Evolutionary conservation across 108 stramenopile genomes (phyloP).

Genomic region (Aurantiochytrium sp.): DNA sequence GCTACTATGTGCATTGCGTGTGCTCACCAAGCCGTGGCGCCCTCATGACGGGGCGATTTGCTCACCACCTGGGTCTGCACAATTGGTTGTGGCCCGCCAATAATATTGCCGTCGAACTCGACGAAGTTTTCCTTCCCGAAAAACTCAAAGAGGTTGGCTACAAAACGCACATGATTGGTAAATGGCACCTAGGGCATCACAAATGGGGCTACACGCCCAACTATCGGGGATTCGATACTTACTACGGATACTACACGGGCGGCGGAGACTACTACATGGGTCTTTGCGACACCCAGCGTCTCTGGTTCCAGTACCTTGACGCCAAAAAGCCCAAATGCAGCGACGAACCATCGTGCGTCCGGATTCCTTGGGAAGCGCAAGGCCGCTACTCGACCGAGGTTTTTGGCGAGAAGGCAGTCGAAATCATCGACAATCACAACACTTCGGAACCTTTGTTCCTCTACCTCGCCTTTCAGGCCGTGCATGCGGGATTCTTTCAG

Average conservation of each 20-base stretch:
- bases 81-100: background rate
- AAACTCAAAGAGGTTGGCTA: conserved; percentile 3
- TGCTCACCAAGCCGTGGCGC: conserved; percentile 24
- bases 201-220: background rate
- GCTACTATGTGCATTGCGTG: conserved; percentile 17
- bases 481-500: background rate
- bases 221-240: background rate
- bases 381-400: background rate
- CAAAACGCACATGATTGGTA: conserved; percentile 15
- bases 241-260: background rate
- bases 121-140: background rate
- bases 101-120: background rate
- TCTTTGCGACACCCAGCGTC: background rate
- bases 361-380: background rate
- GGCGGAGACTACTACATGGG: background rate
- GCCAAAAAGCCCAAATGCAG: background rate
- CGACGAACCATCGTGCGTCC: background rate
- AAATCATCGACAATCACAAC: background rate
- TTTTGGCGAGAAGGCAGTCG: background rate
- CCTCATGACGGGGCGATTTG: background rate
- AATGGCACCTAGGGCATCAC: conserved; percentile 2
- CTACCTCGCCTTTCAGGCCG: background rate
- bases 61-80: conserved; percentile 6
- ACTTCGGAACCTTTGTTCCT: background rate
- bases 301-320: background rate